Evolutionary conservation across 768 basidiomycete species (phyloP).

Genomic region (Heimioporus sp.): DNA sequence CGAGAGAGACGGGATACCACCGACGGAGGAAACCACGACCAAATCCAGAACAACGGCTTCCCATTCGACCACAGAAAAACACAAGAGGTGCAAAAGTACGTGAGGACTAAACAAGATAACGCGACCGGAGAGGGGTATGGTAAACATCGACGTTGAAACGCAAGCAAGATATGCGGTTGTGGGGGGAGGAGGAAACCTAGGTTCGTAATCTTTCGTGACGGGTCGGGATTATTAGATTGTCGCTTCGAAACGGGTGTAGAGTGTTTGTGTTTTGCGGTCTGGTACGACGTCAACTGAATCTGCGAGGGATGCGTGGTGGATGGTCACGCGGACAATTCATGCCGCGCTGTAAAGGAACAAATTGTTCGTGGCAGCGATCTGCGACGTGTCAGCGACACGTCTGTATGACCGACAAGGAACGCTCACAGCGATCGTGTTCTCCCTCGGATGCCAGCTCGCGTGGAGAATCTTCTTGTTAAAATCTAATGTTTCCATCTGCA

Average conservation of each 20-base stretch:
- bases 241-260: slow-evolving; percentile 23
- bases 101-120: slow-evolving; percentile 29
- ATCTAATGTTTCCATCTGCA: slow-evolving; percentile 84
- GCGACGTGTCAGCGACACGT: slow-evolving; percentile 7
- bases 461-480: slow-evolving; percentile 98
- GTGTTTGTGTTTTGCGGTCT: slow-evolving; percentile 14
- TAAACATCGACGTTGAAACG: slow-evolving; percentile 26
- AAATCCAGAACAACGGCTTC: slow-evolving; percentile 18
- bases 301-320: slow-evolving; percentile 5
- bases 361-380: slow-evolving; percentile 87
- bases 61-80: slow-evolving; percentile 22
- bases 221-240: slow-evolving; percentile 24
- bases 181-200: slow-evolving; percentile 5
- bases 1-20: slow-evolving; percentile 8
- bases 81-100: slow-evolving; percentile 15
- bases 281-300: slow-evolving; percentile 11
- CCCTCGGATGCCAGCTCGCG: slow-evolving; percentile 95
- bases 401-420: background rate
- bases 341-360: slow-evolving; percentile 38
- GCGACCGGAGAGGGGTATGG: slow-evolving; percentile 29
- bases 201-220: slow-evolving; percentile 25
- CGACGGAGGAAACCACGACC: slow-evolving; percentile 13
- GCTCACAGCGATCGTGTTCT: slow-evolving; percentile 96
- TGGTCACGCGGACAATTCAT: slow-evolving; percentile 24
- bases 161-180: slow-evolving; percentile 29